Evolutionary conservation across 371 early-diverging fungal genomes (phyloP), one percentile per base, ranked within the genome.

Genomic region (Mortierella sp.): DNA sequence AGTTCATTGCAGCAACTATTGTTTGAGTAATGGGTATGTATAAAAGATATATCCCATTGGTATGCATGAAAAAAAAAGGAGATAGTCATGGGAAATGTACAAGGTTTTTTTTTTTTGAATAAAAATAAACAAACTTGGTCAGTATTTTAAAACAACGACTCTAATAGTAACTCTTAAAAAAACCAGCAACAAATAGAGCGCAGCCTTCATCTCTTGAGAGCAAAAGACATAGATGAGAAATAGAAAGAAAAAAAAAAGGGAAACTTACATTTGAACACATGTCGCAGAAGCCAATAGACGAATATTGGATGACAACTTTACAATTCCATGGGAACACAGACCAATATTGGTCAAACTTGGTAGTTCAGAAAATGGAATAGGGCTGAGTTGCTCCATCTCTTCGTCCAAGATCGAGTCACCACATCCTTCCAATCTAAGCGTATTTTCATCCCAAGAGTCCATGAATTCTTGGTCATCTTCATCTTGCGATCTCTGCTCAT

Each of bases 1-100:
- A 85, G 75, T 60, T 82, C 72, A 51, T 85, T 85, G 69, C 86
- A 85, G 64, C 86, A 85, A 61, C 84, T 82, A 28, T 32, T 42
- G n/a, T 47, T 58, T n/a, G 45, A 47, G 15, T 17, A 47, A 47
- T 5, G n/a, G n/a, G n/a, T n/a, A n/a, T n/a, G n/a, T n/a, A n/a
- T n/a, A n/a, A n/a, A n/a, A n/a, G n/a, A n/a, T n/a, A n/a, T 13
- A 40, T 40, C 40, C 13, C 40, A 40, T 40, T n/a, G n/a, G n/a
- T n/a, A n/a, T n/a, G n/a, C n/a, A n/a, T n/a, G n/a, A n/a, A n/a
- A n/a, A n/a, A n/a, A n/a, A n/a, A n/a, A n/a, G n/a, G n/a, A n/a
- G n/a, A n/a, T n/a, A n/a, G n/a, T n/a, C n/a, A n/a, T n/a, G n/a
- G n/a, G n/a, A n/a, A n/a, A n/a, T n/a, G n/a, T n/a, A n/a, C n/a